Evolutionary conservation across 2,329 filamentous ascomycete species (phyloP).

Genomic region (Beauveria rudraprayagi): DNA sequence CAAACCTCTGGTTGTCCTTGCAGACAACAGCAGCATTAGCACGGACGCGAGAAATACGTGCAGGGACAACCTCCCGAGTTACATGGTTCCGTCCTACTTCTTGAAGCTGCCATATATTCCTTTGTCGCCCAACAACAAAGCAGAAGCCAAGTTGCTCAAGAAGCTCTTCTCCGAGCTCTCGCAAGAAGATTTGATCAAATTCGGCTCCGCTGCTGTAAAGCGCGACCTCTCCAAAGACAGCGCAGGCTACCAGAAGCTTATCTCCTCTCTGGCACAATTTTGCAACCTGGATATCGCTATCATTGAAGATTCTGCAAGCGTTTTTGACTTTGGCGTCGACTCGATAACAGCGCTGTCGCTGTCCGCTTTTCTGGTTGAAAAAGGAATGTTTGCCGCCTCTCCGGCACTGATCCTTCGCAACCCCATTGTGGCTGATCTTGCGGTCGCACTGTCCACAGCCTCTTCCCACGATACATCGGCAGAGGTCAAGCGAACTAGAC

Average conservation of each 20-base stretch:
- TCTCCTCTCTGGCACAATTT: constrained; percentile 46
- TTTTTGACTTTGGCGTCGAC: constrained; percentile 82
- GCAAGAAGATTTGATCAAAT: constrained; percentile 50
- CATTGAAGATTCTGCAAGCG: constrained; percentile 51
- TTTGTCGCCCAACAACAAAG: constrained; percentile 83
- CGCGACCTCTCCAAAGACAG: constrained; percentile 18
- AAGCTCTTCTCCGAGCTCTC: constrained; percentile 56
- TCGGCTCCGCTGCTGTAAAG: constrained; percentile 30
- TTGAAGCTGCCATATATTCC: constrained; percentile 65
- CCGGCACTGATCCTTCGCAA: constrained; percentile 62
- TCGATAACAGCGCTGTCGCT: constrained; percentile 77
- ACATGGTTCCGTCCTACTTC: constrained; percentile 88
- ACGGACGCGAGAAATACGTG: constrained; percentile 53
- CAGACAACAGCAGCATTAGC: constrained; percentile 31
- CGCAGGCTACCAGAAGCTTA: constrained; percentile 37
- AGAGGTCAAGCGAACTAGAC: constrained; percentile 41
- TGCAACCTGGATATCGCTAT: constrained; percentile 33
- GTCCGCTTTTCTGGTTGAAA: constrained; percentile 52
- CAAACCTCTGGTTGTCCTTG: constrained; percentile 17
- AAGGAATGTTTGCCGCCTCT: constrained; percentile 52
- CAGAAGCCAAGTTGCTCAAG: constrained; percentile 63
- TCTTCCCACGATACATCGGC: constrained; percentile 13
- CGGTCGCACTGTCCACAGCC: constrained; percentile 24
- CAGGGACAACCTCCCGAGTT: constrained; percentile 60
- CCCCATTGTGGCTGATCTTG: constrained; percentile 41